These are phyloP conservation scores for Rhizopogon sp. DNA, from an alignment of 768 basidiomycete genomes.

Conservation along the genomic window DNA sequence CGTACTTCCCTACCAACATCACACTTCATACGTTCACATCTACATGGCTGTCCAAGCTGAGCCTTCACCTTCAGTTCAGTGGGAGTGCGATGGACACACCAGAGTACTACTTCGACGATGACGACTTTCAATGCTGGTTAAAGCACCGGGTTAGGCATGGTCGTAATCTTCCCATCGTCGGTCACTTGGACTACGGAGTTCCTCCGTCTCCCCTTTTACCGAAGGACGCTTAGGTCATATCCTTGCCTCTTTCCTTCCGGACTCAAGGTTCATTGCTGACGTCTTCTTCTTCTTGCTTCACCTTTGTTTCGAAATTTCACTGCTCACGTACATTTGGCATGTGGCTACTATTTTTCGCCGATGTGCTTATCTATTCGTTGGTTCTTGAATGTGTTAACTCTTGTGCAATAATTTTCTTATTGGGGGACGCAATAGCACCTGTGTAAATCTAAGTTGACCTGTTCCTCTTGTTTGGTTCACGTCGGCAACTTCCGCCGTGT, in stretches of 20 bases:
- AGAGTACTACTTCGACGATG: conserved; percentile 23
- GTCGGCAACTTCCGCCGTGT: too few species aligned
- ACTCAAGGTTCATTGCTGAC: background rate
- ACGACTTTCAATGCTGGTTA: conserved; percentile 32
- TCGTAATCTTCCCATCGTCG: conserved; percentile 31
- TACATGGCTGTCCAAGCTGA: conserved; percentile 30
- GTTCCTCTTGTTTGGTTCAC: too few species aligned
- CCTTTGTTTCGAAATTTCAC: background rate
- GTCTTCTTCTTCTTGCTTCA: background rate
- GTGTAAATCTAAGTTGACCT: too few species aligned
- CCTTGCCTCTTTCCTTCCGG: background rate
- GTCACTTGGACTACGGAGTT: conserved; percentile 12
- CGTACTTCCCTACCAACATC: conserved; percentile 28
- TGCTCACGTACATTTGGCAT: background rate
- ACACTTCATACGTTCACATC: conserved; percentile 25
- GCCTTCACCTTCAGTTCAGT: conserved; percentile 28
- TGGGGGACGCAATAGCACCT: too few species aligned
- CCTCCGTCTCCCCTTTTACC: too few species aligned
- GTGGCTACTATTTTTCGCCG: background rate
- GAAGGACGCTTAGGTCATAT: background rate
- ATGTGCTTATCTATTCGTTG: background rate
- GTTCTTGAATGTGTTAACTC: background rate
- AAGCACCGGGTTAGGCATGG: conserved; percentile 26
- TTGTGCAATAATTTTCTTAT: too few species aligned
- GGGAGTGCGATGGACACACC: conserved; percentile 26